Conservation (phyloP, 202 grass and related monocot genomes). For the Zoysia matrella region DNA sequence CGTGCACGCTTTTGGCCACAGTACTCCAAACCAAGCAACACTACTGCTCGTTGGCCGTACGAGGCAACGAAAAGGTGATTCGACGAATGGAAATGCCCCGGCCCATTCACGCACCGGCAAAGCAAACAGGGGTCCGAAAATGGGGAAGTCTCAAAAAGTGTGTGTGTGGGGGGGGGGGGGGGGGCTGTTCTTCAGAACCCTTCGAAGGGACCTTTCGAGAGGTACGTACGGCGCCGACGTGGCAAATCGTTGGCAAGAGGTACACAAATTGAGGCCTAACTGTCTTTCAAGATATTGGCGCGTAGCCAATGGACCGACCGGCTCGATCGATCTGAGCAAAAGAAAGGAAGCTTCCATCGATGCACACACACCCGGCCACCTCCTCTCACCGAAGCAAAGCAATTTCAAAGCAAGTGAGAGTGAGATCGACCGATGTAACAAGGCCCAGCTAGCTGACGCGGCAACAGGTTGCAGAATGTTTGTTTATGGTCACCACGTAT, state of each 20-base stretch:
- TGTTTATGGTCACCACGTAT: slow-evolving; percentile 48
- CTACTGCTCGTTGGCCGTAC: no score
- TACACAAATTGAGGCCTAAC: slow-evolving; percentile 26
- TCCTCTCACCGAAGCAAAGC: not conserved
- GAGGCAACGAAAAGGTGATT: not conserved
- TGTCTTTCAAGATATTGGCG: not conserved
- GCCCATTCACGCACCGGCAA: no score
- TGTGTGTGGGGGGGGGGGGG: not conserved
- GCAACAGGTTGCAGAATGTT: slow-evolving; percentile 9
- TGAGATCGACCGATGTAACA: not conserved
- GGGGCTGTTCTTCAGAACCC: not conserved
- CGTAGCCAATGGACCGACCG: slow-evolving; percentile 19
- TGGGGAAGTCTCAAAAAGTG: no score
- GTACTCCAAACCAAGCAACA: no score
- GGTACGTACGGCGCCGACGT: slow-evolving; percentile 25
- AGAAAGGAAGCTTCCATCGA: slow-evolving; percentile 38
- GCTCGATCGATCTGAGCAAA: not conserved
- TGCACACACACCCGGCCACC: not conserved
- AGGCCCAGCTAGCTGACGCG: not conserved
- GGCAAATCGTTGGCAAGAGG: slow-evolving; percentile 11
- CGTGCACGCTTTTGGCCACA: not conserved
- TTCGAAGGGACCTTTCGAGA: slow-evolving; percentile 7
- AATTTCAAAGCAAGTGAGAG: slow-evolving; percentile 24
- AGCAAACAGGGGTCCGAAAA: no score
- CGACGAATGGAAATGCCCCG: no score